Evolutionary conservation across 2,329 filamentous ascomycete species (phyloP), one percentile per base, ranked within the genome.

Genomic region (Talaromyces sp.): DNA sequence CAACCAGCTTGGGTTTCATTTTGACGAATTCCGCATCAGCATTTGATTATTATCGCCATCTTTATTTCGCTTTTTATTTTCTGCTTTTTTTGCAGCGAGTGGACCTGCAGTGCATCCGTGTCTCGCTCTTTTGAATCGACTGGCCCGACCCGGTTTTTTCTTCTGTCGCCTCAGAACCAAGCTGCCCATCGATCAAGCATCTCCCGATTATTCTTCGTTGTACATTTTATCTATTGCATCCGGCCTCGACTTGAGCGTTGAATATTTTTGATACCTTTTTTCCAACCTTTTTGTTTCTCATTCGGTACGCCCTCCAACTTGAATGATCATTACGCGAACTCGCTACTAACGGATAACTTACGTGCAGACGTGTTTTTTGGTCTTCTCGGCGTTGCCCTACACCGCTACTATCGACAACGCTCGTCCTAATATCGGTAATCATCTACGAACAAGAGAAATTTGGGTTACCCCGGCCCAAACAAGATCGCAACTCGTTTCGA

Each of bases 21-120:
- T 24, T 49, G 14, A 31, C 27, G 29, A 31, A 27, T 27, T 29
- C 49, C 31, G 49, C 49, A 46, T 57, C 13, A 43, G 19, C 38
- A 29, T 31, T 35, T 50, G 50, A 27, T 41, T 32, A 24, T 13
- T 24, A 14, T 59, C 58, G 64, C 60, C 58, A 60, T 54, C 41
- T 60, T 65, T 63, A 58, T 60, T 61, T 35, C 58, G 53, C 63
- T 63, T 67, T 62, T 62, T 68, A 64, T 21, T 59, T 65, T 55
- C 59, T 61, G 62, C 59, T 58, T 65, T 27, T 66, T 64, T 24
- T 13, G 43, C 64, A 66, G 65, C 62, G 53, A 59, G 60, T 61
- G 66, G 71, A 70, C 68, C 66, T 75, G 73, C 73, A 74, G 73
- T 71, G 73, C 73, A 75, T 70, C 66, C 58, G 27, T 38, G 32